phyloP scores from a whole-genome alignment of 208 protist genomes.

The Trypanosoma rangeli region DNA sequence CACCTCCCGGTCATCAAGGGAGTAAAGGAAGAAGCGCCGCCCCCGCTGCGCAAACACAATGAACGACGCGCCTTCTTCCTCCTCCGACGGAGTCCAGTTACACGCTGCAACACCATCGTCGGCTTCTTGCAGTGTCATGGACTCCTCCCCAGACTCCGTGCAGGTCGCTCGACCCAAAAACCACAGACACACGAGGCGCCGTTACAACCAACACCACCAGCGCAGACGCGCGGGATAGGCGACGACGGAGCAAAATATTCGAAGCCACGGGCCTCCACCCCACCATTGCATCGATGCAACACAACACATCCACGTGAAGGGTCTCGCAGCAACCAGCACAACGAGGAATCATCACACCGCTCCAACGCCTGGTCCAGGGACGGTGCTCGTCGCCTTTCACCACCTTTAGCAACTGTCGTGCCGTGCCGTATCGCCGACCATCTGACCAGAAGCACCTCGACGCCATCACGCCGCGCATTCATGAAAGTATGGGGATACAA shows the following conservation, averaged over 20 bases:
- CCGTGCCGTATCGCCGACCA: too few relatives aligned
- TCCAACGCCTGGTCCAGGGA: neutral
- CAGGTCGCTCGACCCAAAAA: slow-evolving; percentile 4
- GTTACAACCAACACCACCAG: neutral
- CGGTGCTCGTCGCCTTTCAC: too few relatives aligned
- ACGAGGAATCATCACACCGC: neutral
- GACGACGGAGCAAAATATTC: neutral
- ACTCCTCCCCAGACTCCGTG: neutral
- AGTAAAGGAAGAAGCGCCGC: slow-evolving; percentile 6
- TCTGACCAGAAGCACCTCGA: too few relatives aligned
- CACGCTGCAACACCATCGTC: slow-evolving; percentile 1
- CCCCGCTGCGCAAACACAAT: slow-evolving; percentile 12
- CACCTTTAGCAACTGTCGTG: too few relatives aligned
- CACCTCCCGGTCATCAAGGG: slow-evolving; percentile 4
- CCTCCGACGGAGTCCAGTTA: slow-evolving; percentile 11
- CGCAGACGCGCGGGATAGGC: neutral
- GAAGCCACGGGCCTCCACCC: neutral
- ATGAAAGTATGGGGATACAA: neutral
- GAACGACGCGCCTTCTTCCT: slow-evolving; percentile 5
- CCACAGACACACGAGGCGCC: neutral
- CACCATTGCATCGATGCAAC: neutral
- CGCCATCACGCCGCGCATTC: too few relatives aligned
- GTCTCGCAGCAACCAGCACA: neutral
- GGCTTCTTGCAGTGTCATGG: neutral
- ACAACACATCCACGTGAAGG: slow-evolving; percentile 5